These are phyloP conservation scores for Cryphonectria radicalis DNA, from an alignment of 2,329 filamentous ascomycete genomes.

Conservation along the genomic window DNA sequence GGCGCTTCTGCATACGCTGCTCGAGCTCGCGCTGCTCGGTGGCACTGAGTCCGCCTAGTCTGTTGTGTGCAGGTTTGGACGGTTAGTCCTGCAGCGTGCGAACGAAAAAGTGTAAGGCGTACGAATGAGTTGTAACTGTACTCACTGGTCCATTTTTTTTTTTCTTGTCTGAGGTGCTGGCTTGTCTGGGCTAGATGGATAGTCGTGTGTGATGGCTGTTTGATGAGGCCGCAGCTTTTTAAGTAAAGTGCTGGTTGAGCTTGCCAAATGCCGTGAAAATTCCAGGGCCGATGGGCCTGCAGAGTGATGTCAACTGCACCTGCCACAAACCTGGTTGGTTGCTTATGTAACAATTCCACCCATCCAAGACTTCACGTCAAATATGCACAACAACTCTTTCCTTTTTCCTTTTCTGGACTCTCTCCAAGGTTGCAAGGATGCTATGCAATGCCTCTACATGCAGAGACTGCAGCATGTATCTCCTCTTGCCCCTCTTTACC, in stretches of 20 bases:
- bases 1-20: constrained; percentile 93
- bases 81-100: constrained; percentile 15
- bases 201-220: constrained; percentile 3
- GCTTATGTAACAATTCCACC: constrained; percentile 13
- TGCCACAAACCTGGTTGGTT: not conserved
- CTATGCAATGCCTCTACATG: not conserved
- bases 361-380: constrained; percentile 10
- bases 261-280: constrained; percentile 20
- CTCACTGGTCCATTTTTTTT: constrained; percentile 25
- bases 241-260: not conserved
- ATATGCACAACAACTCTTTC: not conserved
- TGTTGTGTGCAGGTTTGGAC: constrained; percentile 10
- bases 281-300: constrained; percentile 12
- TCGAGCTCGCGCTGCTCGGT: constrained; percentile 92
- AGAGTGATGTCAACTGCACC: constrained; percentile 16
- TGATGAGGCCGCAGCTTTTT: not conserved
- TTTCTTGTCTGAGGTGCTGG: constrained; percentile 12
- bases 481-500: not conserved
- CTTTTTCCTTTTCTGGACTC: not conserved
- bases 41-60: constrained; percentile 60
- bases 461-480: not conserved
- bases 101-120: not conserved
- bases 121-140: not conserved
- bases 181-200: not conserved
- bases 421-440: not conserved